A percentile compares a stretch with the other conserved stretches of the same genome.
Evolutionary conservation across 371 early-diverging fungal species (phyloP).

Genomic region (Sporodiniella umbellata): DNA sequence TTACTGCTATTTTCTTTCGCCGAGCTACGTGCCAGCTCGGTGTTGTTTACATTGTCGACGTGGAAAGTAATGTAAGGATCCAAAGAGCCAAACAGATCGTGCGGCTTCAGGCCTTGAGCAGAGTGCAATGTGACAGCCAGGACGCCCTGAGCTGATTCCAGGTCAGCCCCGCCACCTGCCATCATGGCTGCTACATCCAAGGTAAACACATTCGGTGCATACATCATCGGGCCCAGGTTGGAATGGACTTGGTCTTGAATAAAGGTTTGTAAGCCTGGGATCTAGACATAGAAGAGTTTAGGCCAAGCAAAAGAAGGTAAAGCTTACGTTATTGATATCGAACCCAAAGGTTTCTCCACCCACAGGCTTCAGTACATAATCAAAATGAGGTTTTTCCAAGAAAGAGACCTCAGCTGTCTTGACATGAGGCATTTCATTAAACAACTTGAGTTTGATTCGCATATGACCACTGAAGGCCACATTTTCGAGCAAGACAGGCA

Average conservation of each 20-base stretch:
- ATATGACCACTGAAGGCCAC: conserved; percentile 82
- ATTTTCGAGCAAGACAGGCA: conserved; percentile 90
- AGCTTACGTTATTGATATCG: conserved; percentile 64
- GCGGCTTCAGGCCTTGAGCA: conserved; percentile 73
- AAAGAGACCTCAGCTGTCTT: conserved; percentile 83
- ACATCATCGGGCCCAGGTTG: conserved; percentile 74
- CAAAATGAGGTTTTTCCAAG: conserved; percentile 80
- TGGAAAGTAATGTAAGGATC: conserved; percentile 78
- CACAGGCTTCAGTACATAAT: conserved; percentile 90
- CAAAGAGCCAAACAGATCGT: conserved; percentile 73
- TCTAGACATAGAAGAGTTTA: conserved; percentile 54
- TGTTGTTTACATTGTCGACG: conserved; percentile 55
- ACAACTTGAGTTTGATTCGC: conserved; percentile 75
- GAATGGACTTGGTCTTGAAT: conserved; percentile 71
- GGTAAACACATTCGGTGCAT: conserved; percentile 78
- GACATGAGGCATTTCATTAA: conserved; percentile 81
- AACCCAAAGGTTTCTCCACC: conserved; percentile 82
- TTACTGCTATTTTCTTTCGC: conserved; percentile 46
- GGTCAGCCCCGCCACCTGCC: conserved; percentile 51
- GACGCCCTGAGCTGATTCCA: conserved; percentile 70
- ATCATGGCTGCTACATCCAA: conserved; percentile 79
- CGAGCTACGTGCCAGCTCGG: conserved; percentile 56
- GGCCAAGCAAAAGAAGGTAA: not conserved
- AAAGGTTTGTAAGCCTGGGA: conserved; percentile 75
- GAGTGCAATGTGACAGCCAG: conserved; percentile 70